Evolutionary conservation across 371 early-diverging fungal species (phyloP), one percentile per base, ranked within the genome.

Genomic region (Haplosporangium sp.): DNA sequence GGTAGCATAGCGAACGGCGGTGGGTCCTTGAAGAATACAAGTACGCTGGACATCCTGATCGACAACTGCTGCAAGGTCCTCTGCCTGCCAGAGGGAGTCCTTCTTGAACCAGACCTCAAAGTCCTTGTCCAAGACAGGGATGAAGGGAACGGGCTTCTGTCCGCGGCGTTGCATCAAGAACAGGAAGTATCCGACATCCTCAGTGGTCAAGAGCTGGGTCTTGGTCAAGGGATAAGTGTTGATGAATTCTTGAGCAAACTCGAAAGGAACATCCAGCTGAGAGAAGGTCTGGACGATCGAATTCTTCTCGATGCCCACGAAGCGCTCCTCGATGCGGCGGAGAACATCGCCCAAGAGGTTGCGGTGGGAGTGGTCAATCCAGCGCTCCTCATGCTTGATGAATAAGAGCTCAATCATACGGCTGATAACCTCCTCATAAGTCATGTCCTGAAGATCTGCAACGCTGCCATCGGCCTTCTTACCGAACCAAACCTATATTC

Each of bases 21-120:
- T 90, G 53, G 98, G 98, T 55, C 98, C 98, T 75, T 98, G 98
- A 59, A 97, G 86, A 70, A 98, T 96, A 83, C 94, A 94, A n/a
- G 94, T 94, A 74, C 98, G 90, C 67, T 91, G 91, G 21, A 94
- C 93, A 82, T 98, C 98, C 81, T 94, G 92, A 67, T 87, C 96
- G 2, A 94, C 93, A 54, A 98, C 94, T 38, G 98, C 96, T 55
- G 92, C 92, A 14, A 97, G 82, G 67, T 96, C 94, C 83, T 98
- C 98, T 9, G 94, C 88, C 83, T 98, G 98, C 97, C 98, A 97
- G 59, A 97, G 86, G 40, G 95, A 94, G 82, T 98, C 98, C 91
- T 98, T 98, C 90, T 97, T 96, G 87, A 96, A 91, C 95, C 96
- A 94, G 55, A 91, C 86, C 80, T 95, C 95, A 82, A 98, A 95